A percentile compares a stretch with the other conserved stretches of the same genome.
Evolutionary conservation across 768 basidiomycete genomes (phyloP).

Genomic region (Cystobasidium onofrii): DNA sequence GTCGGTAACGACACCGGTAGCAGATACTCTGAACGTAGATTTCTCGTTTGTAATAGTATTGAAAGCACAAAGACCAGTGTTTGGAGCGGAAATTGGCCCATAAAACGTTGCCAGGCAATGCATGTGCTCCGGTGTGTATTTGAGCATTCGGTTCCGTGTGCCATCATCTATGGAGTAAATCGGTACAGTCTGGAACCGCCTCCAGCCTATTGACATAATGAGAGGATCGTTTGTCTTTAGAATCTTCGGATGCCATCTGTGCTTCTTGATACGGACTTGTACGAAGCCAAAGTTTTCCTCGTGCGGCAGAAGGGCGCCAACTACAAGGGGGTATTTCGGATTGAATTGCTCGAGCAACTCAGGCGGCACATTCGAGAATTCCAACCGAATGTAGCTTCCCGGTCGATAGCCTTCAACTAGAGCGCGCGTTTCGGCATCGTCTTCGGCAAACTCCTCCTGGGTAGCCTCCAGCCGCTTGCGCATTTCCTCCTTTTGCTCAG

Average conservation of each 20-base stretch:
- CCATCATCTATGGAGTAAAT: slow-evolving; percentile 89
- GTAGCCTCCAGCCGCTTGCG: slow-evolving; percentile 49
- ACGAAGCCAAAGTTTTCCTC: slow-evolving; percentile 90
- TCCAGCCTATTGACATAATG: slow-evolving; percentile 94
- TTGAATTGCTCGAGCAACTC: slow-evolving; percentile 92
- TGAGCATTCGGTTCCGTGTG: slow-evolving; percentile 97
- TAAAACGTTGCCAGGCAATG: slow-evolving; percentile 98
- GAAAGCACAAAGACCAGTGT: slow-evolving; percentile 96
- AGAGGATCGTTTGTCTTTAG: slow-evolving; percentile 96
- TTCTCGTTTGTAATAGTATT: slow-evolving; percentile 64
- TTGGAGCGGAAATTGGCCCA: slow-evolving; percentile 80
- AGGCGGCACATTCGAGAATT: slow-evolving; percentile 71
- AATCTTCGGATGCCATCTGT: slow-evolving; percentile 82
- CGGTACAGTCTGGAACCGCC: slow-evolving; percentile 87
- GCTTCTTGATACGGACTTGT: slow-evolving; percentile 90
- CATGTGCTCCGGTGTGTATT: slow-evolving; percentile 99
- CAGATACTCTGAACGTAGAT: slow-evolving; percentile 76
- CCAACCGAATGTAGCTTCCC: slow-evolving; percentile 85
- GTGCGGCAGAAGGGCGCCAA: slow-evolving; percentile 79
- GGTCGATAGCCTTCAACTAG: slow-evolving; percentile 84
- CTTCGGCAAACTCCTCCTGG: slow-evolving; percentile 76
- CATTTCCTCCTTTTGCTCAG: slow-evolving; percentile 84
- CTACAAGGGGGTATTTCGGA: slow-evolving; percentile 76
- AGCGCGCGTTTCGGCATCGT: slow-evolving; percentile 67
- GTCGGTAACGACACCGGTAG: slow-evolving; percentile 89